Evolutionary conservation across 2,329 filamentous ascomycete genomes (phyloP), one percentile per base, ranked within the genome.

Genomic region (Epichloe bromicola): DNA sequence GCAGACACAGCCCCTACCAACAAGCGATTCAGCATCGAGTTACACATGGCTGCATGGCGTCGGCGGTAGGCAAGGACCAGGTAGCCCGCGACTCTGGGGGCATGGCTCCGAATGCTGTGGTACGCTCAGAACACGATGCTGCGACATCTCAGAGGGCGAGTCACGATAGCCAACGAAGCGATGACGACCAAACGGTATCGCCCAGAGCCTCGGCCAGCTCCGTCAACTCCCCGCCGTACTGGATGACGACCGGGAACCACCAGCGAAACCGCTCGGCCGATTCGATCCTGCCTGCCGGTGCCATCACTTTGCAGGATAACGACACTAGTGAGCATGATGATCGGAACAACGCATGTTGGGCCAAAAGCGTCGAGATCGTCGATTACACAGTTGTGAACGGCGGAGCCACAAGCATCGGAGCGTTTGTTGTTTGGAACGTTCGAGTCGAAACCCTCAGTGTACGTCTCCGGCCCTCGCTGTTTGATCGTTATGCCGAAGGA

Each of bases 371-470:
- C 50, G 72, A 77, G 56, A 73, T 84, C 41, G 70, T 73, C 38
- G 76, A 79, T 60, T 69, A 78, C 61, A 75, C 76, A 11, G 59
- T 79, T 19, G 74, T 84, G 44, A 78, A 80, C 53, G 73, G 76
- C 48, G 74, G 75, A 55, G 65, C 74, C 37, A 77, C 74, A 14
- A 78, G 74, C 57, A 74, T 81, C 30, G 91, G 91, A n/a, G 86
- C 90, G 2, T 98, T 97, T 70, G 88, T 96, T 1, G 89, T 95
- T 7, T 98, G 88, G 87, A 93, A 88, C 63, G 89, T 93, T 61
- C 81, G 77, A 46, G 87, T 98, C 43, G 83, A 93, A 65, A 96
- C 89, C 3, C 71, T 97, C 48, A 85, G 82, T 66, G 88, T 90
- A 64, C 65, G 81, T 76, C 39, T 1, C 7, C 26, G 4, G 7